phyloP scores from a whole-genome alignment of 345 rosid genomes.

The Sonneratia alba region DNA sequence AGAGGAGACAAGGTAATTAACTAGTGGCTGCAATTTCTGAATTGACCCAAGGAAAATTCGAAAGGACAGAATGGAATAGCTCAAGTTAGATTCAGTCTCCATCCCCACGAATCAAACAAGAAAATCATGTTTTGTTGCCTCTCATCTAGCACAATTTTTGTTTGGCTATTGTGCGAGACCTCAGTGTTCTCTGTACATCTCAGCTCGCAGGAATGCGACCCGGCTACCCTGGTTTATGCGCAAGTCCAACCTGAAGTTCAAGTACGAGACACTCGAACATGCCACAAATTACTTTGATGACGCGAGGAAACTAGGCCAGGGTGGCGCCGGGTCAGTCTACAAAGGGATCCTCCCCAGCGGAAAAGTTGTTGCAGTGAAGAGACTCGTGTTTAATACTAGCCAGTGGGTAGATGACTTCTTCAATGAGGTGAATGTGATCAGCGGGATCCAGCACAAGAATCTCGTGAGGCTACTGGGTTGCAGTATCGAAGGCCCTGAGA shows the following conservation, averaged over 20 bases:
- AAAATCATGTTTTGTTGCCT: too few species aligned
- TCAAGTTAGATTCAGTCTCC: background rate
- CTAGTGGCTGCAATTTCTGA: background rate
- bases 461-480: slow-evolving; percentile 70
- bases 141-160: too few species aligned
- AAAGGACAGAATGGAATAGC: background rate
- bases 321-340: slow-evolving; percentile 76
- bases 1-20: slow-evolving; percentile 7
- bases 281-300: slow-evolving; percentile 54
- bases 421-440: slow-evolving; percentile 68
- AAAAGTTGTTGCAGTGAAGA: slow-evolving; percentile 57
- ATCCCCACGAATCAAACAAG: too few species aligned
- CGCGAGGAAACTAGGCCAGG: slow-evolving; percentile 66
- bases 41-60: background rate
- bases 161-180: background rate
- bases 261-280: slow-evolving; percentile 57
- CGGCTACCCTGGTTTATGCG: slow-evolving; percentile 7
- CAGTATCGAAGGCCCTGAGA: slow-evolving; percentile 79
- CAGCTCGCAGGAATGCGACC: background rate
- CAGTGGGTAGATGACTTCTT: slow-evolving; percentile 84
- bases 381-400: slow-evolving; percentile 46
- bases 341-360: slow-evolving; percentile 72
- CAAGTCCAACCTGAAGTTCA: slow-evolving; percentile 28
- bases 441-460: slow-evolving; percentile 53
- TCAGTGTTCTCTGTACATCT: background rate